Percentiles rank a stretch among this genome's conserved stretches.
Conservation (phyloP, 495 filamentous ascomycete genomes). For the Neurospora sublineolata region DNA sequence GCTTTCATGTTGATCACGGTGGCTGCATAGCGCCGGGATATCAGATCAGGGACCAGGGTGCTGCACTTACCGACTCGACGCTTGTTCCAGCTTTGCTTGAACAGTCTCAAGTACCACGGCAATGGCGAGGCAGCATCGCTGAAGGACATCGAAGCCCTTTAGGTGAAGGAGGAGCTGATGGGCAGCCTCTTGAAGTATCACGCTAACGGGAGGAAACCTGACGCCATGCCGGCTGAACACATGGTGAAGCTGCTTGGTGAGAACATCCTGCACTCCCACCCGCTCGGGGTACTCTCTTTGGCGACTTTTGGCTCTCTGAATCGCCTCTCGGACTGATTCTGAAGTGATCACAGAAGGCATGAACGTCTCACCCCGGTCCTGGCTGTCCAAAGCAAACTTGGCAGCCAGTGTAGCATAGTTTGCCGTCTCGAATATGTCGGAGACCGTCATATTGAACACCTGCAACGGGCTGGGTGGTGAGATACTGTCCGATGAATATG, state of each 20-base stretch:
- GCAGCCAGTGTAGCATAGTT: conserved; percentile 3
- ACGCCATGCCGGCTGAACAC: not conserved
- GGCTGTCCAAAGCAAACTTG: not conserved
- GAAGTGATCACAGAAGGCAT: not conserved
- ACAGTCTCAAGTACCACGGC: not conserved
- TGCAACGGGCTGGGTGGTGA: not conserved
- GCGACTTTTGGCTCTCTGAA: not conserved
- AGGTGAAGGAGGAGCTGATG: conserved; percentile 10
- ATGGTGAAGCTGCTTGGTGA: conserved; percentile 1
- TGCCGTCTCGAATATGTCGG: conserved; percentile 2
- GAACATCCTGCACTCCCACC: conserved; percentile 5
- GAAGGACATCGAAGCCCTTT: conserved; percentile 2
- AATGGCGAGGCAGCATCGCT: conserved; percentile 7
- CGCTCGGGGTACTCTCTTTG: not conserved
- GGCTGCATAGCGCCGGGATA: not conserved
- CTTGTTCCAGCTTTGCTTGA: not conserved
- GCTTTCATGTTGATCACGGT: not conserved
- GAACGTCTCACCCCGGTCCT: too few relatives aligned
- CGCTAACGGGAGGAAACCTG: not conserved
- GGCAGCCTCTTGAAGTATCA: conserved; percentile 10
- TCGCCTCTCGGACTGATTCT: not conserved
- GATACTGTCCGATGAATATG: not conserved
- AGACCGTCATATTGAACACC: not conserved
- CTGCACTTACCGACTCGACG: not conserved
- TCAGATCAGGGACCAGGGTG: not conserved